Evolutionary conservation across 2,329 filamentous ascomycete genomes (phyloP).

Genomic region (Fusarium setosum): DNA sequence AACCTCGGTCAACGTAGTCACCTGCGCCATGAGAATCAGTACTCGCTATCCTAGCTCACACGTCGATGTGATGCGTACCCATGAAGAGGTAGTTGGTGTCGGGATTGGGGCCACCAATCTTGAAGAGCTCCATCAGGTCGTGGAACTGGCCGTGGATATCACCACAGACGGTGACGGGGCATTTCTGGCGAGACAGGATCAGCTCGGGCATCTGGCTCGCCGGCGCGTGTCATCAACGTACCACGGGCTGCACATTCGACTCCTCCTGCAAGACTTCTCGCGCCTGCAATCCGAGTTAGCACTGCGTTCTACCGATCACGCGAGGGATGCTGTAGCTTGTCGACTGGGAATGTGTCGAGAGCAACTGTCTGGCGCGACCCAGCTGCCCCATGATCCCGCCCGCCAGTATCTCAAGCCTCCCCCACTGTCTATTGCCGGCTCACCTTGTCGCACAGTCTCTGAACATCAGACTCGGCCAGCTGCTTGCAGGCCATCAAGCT

Average conservation of each 20-base stretch:
- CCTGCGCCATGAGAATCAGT: slow-evolving; percentile 61
- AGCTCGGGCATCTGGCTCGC: slow-evolving; percentile 39
- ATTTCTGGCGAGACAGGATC: slow-evolving; percentile 75
- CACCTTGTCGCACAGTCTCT: slow-evolving; percentile 98
- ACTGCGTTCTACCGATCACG: slow-evolving; percentile 43
- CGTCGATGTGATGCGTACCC: slow-evolving; percentile 67
- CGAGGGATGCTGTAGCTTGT: slow-evolving; percentile 38
- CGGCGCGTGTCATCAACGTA: slow-evolving; percentile 60
- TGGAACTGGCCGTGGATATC: slow-evolving; percentile 99
- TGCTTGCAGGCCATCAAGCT: slow-evolving; percentile 99
- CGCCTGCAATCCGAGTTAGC: slow-evolving; percentile 69
- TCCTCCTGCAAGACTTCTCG: slow-evolving; percentile 97
- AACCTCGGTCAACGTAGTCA: slow-evolving; percentile 98
- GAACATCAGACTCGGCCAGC: slow-evolving; percentile 92
- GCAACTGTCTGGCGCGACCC: slow-evolving; percentile 1
- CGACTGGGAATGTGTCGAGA: slow-evolving; percentile 17
- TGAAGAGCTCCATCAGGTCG: slow-evolving; percentile 99
- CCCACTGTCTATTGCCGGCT: slow-evolving; percentile 26
- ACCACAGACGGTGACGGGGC: slow-evolving; percentile 97
- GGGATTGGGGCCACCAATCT: slow-evolving; percentile 96
- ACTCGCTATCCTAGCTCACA: not conserved
- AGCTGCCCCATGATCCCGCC: not conserved
- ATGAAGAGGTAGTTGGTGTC: slow-evolving; percentile 99
- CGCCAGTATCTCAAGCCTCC: not conserved
- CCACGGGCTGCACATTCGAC: slow-evolving; percentile 98